Evolutionary conservation across 2,329 filamentous ascomycete genomes (phyloP).

Genomic region (Aspergillus brasiliensis): DNA sequence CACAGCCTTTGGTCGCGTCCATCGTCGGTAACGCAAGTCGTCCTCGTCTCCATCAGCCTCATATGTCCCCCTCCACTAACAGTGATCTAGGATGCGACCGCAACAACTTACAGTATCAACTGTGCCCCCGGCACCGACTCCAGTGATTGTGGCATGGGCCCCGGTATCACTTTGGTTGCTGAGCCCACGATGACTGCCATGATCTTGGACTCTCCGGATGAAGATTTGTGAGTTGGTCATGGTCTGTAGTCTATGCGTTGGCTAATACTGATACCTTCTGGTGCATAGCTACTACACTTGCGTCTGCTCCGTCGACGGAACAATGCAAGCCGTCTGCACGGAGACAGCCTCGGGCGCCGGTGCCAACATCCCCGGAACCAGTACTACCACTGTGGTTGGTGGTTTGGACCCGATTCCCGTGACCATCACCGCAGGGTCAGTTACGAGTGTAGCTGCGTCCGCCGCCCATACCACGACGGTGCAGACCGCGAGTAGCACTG

Average conservation of each 20-base stretch:
- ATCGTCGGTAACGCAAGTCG: constrained; percentile 27
- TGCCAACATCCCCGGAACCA: constrained; percentile 18
- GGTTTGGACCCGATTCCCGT: constrained; percentile 21
- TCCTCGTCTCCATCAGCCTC: neutral
- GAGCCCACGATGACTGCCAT: constrained; percentile 14
- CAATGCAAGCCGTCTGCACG: constrained; percentile 21
- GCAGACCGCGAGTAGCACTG: neutral
- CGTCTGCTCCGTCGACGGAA: constrained; percentile 21
- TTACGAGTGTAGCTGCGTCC: constrained; percentile 10
- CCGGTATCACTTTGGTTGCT: constrained; percentile 25
- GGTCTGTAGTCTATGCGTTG: neutral
- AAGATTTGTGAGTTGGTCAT: constrained; percentile 13
- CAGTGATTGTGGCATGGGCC: constrained; percentile 29
- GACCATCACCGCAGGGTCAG: constrained; percentile 24
- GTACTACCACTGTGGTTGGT: constrained; percentile 10
- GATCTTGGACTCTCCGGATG: constrained; percentile 10
- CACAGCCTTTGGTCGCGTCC: constrained; percentile 28
- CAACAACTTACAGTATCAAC: constrained; percentile 30
- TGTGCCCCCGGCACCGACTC: constrained; percentile 24
- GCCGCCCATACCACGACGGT: neutral
- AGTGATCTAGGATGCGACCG: constrained; percentile 22
- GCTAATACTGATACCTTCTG: neutral
- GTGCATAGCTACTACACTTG: constrained; percentile 15
- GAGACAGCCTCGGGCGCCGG: constrained; percentile 15
- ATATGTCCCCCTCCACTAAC: neutral